A percentile compares a stretch with the other conserved stretches of the same genome.
Evolutionary conservation across 225 moss, liverwort and hornwort genomes (phyloP).

Genomic region (Takakia lepidozioides): DNA sequence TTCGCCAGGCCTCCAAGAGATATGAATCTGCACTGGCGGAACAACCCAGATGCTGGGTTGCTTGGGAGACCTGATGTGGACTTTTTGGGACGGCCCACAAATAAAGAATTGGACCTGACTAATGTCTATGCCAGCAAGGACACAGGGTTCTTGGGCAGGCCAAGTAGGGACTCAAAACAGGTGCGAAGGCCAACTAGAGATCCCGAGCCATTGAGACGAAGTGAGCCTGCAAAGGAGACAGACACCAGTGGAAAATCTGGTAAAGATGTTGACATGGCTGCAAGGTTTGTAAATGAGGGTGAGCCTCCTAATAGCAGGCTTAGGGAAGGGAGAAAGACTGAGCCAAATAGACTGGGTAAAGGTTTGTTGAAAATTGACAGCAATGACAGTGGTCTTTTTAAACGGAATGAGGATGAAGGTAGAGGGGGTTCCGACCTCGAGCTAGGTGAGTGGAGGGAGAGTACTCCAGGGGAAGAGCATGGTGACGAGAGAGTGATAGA

Average conservation of each 20-base stretch:
- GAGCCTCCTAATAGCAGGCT: slow-evolving; percentile 32
- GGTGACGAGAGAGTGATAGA: slow-evolving; percentile 35
- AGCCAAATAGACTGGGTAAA: slow-evolving; percentile 32
- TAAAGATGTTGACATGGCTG: slow-evolving; percentile 39
- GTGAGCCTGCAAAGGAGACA: slow-evolving; percentile 41
- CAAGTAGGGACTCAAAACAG: slow-evolving; percentile 33
- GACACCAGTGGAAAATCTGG: slow-evolving; percentile 49
- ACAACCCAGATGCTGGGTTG: slow-evolving; percentile 60
- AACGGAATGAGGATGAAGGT: slow-evolving; percentile 41
- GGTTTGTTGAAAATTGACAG: slow-evolving; percentile 9
- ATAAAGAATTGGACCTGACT: slow-evolving; percentile 35
- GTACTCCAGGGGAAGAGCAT: slow-evolving; percentile 45
- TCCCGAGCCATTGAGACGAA: slow-evolving; percentile 33
- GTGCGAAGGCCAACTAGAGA: slow-evolving; percentile 38
- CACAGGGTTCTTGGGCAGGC: slow-evolving; percentile 12
- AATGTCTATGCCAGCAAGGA: slow-evolving; percentile 25
- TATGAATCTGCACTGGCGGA: slow-evolving; percentile 43
- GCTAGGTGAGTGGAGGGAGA: slow-evolving; percentile 80
- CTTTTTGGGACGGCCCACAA: slow-evolving; percentile 26
- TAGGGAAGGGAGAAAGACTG: slow-evolving; percentile 43
- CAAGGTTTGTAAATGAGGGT: slow-evolving; percentile 39
- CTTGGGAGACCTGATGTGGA: slow-evolving; percentile 61
- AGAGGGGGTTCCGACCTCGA: slow-evolving; percentile 53
- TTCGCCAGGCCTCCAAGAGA: slow-evolving; percentile 32
- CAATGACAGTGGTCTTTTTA: slow-evolving; percentile 9